A percentile compares a stretch with the other conserved stretches of the same genome.
Conservation (phyloP, 805 yeast genomes). For the Nakazawaea wickerhamii region DNA sequence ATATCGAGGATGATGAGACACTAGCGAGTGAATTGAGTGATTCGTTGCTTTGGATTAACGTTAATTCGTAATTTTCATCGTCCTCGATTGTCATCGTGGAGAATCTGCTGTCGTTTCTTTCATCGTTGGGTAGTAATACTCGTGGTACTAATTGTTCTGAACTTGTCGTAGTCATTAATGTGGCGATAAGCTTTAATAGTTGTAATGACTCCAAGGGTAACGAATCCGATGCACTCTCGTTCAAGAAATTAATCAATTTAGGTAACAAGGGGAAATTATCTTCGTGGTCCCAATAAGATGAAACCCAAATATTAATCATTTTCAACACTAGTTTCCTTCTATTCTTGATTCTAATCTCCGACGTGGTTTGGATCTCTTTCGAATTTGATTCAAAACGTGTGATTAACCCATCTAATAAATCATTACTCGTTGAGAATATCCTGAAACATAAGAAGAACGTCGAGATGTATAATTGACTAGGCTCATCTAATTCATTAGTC, state of each 20-base stretch:
- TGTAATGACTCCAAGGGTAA: constrained; percentile 63
- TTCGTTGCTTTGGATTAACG: constrained; percentile 11
- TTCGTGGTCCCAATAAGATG: constrained; percentile 77
- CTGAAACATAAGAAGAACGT: constrained; percentile 76
- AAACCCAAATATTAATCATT: constrained; percentile 79
- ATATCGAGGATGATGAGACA: constrained; percentile 3
- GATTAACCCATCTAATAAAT: constrained; percentile 63
- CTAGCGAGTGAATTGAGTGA: constrained; percentile 10
- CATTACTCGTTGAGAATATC: constrained; percentile 60
- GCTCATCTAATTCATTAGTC: constrained; percentile 54
- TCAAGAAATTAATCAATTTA: constrained; percentile 70
- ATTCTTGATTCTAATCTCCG: constrained; percentile 43
- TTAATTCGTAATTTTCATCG: constrained; percentile 11
- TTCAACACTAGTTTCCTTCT: constrained; percentile 64
- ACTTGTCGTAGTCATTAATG: constrained; percentile 42
- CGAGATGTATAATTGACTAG: constrained; percentile 63
- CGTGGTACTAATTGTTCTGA: constrained; percentile 48
- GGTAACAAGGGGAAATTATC: constrained; percentile 58
- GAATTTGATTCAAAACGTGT: constrained; percentile 50
- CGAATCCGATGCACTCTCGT: constrained; percentile 59
- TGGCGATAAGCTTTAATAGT: constrained; percentile 58
- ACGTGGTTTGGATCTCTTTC: constrained; percentile 33
- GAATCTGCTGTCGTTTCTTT: constrained; percentile 6
- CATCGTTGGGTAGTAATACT: constrained; percentile 11
- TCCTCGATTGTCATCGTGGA: constrained; percentile 7